phyloP scores from a whole-genome alignment of 257 asterid species.

The Catharanthus roseus region DNA sequence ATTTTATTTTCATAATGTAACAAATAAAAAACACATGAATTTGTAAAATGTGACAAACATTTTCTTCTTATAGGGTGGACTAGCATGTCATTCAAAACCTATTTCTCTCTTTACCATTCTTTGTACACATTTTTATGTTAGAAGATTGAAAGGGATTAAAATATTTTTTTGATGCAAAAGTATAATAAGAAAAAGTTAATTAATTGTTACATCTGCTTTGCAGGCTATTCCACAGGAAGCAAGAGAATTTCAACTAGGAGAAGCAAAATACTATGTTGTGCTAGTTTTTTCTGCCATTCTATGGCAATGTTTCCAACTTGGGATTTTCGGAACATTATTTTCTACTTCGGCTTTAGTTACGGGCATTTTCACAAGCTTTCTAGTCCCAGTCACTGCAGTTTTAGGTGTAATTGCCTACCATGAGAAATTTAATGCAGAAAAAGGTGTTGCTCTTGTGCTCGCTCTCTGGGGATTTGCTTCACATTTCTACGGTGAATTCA shows the following conservation, averaged over 20 bases:
- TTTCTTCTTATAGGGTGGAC: no score
- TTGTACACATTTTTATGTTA: no score
- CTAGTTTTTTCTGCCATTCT: conserved; percentile 13
- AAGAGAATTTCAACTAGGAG: conserved; percentile 17
- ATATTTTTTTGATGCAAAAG: no score
- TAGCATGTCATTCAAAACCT: no score
- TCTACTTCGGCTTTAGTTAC: conserved; percentile 22
- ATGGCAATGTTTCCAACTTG: conserved; percentile 22
- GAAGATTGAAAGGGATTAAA: no score
- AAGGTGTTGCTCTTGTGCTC: conserved; percentile 3
- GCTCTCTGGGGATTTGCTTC: conserved; percentile 1
- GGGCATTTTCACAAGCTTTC: conserved; percentile 5
- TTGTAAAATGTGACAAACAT: no score
- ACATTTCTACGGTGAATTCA: conserved; percentile 23
- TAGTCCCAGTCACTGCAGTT: conserved; percentile 20
- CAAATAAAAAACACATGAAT: no score
- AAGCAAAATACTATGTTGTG: conserved; percentile 16
- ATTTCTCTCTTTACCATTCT: no score
- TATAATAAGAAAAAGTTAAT: no score
- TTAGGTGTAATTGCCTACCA: conserved; percentile 24
- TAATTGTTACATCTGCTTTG: no score
- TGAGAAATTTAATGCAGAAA: conserved; percentile 17
- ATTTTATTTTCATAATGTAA: no score
- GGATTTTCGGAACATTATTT: conserved; percentile 19
- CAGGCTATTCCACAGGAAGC: conserved; percentile 20